Percentiles rank a stretch among this genome's conserved stretches.
Evolutionary conservation across 2,329 filamentous ascomycete species (phyloP).

Genomic region (Paracorniculantispora psalliotae): DNA sequence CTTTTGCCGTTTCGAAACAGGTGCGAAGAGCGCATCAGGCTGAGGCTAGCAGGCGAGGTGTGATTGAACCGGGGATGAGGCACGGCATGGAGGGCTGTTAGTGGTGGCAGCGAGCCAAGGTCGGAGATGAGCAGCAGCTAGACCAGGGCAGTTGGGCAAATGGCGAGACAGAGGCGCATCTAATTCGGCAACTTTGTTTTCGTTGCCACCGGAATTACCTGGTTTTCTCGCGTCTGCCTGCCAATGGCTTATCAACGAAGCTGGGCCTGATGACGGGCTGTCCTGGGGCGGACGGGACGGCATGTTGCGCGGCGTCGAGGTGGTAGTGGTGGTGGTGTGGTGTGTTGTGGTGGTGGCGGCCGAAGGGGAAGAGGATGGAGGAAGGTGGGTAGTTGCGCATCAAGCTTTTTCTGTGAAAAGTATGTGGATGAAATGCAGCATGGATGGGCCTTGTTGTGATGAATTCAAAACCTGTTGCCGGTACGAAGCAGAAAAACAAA

Average conservation of each 20-base stretch:
- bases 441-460: background rate
- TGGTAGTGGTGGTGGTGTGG: background rate
- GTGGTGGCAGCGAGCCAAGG: background rate
- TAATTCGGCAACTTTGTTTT: background rate
- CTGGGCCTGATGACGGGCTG: background rate
- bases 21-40: background rate
- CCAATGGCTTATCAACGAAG: background rate
- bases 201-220: background rate
- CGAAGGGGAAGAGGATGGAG: background rate
- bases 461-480: background rate
- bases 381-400: background rate
- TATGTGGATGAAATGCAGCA: background rate
- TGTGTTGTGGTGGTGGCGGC: background rate
- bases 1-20: conserved; percentile 1
- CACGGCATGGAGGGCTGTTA: background rate
- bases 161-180: background rate
- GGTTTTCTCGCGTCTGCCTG: background rate
- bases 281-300: background rate
- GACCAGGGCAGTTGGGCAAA: background rate
- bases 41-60: background rate
- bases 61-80: background rate
- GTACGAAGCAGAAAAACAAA: background rate
- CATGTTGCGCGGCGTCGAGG: background rate
- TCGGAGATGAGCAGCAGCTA: conserved; percentile 2
- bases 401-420: background rate